Evolutionary conservation across 1,284 basidiomycete species (phyloP), one percentile per base, ranked within the genome.

Genomic region (Baeospora myosura): DNA sequence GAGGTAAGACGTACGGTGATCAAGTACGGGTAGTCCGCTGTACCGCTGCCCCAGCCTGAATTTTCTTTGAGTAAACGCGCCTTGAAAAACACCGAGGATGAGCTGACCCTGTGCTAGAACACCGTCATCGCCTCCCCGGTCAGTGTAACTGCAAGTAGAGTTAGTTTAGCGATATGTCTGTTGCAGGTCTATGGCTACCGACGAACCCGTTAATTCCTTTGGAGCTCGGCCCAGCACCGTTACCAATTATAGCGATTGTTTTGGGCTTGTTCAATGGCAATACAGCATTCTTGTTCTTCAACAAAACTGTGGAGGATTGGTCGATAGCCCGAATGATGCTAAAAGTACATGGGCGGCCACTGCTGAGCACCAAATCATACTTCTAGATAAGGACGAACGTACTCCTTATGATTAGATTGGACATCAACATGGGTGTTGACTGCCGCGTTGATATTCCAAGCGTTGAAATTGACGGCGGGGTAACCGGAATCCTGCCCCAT

Each of bases 71-170:
- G 20, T 10, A 34, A 20, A 33, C 40, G 6, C 33, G 17, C 16
- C 39, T 4, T 24, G 16, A 21, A 18, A 16, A 25, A 23, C 24
- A 6, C 18, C 24, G 10, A 42, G n/a, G 24, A 29, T 12, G 25
- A n/a, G 71, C 74, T 72, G 75, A 53, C 82, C 83, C 65, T 81
- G 71, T 3, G 75, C 82, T 0, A 87, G 68, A 5, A 81, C 76
- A 8, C 79, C 78, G 41, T 71, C 66, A 43, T 73, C 59, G 31
- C 74, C 71, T 30, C 60, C 61, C 28, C 68, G 68, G 42, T 74
- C 66, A 8, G 60, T 47, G 45, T 64, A 74, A 24, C 69, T 70
- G n/a, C 5, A 34, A 24, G 22, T 46, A 28, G 24, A 51, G 46
- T 34, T 50, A 49, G 21, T 51, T 46, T 4, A 53, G 51, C 28